These are phyloP conservation scores for Botryotinia convoluta DNA, from an alignment of 2,329 filamentous ascomycete genomes.

Conservation along the genomic window DNA sequence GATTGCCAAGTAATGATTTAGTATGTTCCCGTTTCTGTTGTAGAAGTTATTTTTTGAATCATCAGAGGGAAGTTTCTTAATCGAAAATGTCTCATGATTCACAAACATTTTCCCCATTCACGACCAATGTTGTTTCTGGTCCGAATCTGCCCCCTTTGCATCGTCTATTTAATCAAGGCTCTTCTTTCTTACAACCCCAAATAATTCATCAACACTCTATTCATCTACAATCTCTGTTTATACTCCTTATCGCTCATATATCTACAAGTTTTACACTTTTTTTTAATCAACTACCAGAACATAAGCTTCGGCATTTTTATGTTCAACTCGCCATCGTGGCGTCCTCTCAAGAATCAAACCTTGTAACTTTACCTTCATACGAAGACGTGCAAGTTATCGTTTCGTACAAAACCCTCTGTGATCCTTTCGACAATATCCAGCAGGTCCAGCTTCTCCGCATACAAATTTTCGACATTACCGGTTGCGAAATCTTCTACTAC, in stretches of 20 bases:
- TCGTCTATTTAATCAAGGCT: background rate
- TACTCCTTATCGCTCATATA: background rate
- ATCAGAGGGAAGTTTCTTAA: background rate
- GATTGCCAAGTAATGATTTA: background rate
- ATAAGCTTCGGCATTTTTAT: background rate
- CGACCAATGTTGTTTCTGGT: background rate
- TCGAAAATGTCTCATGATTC: conserved; percentile 6
- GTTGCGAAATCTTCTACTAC: conserved; percentile 24
- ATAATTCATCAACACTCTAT: background rate
- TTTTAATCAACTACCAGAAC: background rate
- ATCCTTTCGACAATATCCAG: conserved; percentile 22
- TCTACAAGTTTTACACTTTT: background rate
- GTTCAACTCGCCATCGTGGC: conserved; percentile 25
- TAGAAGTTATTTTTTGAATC: background rate
- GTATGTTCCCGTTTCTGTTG: background rate
- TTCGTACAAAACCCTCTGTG: conserved; percentile 23
- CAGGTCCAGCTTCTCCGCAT: conserved; percentile 26
- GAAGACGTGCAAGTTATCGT: conserved; percentile 25
- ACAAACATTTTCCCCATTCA: conserved; percentile 2
- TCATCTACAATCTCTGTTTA: background rate
- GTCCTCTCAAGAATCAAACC: conserved; percentile 22
- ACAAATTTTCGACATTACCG: conserved; percentile 24
- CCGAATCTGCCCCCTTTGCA: background rate
- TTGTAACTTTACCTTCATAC: conserved; percentile 18
- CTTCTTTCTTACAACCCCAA: background rate